Evolutionary conservation across 331 rosid species (phyloP), one percentile per base, ranked within the genome.

Genomic region (Ulmus americana): DNA sequence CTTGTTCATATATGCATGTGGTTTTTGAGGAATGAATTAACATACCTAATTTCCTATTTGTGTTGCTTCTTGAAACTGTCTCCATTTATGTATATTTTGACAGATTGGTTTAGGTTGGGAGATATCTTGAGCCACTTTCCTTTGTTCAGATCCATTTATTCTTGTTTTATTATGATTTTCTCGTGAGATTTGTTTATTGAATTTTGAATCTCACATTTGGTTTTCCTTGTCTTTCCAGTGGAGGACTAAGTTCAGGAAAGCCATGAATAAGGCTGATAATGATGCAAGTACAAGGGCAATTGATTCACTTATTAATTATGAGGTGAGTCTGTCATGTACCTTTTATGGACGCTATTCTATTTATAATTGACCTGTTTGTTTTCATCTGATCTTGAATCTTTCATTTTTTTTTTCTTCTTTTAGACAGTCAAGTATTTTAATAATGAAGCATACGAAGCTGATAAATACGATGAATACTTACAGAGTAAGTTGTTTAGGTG

Each of bases 371-470:
- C 56, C 12, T 42, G 8, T 38, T 0, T 48, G 8, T 63, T 58
- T 3, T 42, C 20, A 57, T 58, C 35, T 69, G 57, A 58, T 18
- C 2, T 41, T n/a, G 8, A 63, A 38, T 54, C 14, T 69, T 74
- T 77, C 41, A 45, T 3, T 6, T 16, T 48, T 1, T 1, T 48
- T 48, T 10, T n/a, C 5, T 48, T 7, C 42, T 28, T 35, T 15
- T 87, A 94, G 97, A 94, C 99, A 1, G 97, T 94, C 67, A 94
- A 94, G 78, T 94, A 87, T 78, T 94, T 94, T 81, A 90, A 94
- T 61, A 94, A 94, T 63, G 99, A 94, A 94, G 81, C 15, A 8
- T 84, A 41, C 79, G 99, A 89, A 85, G 88, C 78, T 72, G 82
- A 72, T 28, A 80, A 85, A 61, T 89, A 87, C 69, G 97, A 90